These are phyloP conservation scores for Peronospora belbahrii DNA, from an alignment of 352 stramenopile species.

Conservation along the genomic window DNA sequence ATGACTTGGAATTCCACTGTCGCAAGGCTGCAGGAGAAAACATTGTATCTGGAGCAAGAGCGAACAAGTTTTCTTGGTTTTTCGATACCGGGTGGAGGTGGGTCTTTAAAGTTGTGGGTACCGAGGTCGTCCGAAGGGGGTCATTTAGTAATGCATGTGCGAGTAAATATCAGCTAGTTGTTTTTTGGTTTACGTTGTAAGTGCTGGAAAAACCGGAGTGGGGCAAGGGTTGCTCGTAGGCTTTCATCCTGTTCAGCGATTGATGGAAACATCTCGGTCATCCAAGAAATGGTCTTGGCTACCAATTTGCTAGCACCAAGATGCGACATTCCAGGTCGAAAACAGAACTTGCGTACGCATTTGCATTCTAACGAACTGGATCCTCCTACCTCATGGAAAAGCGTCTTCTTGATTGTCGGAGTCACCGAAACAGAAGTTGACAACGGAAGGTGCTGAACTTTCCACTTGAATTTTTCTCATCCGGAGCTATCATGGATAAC, in stretches of 20 bases:
- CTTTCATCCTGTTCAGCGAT: background rate
- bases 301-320: background rate
- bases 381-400: no score
- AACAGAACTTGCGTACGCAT: background rate
- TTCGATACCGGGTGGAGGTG: constrained; percentile 6
- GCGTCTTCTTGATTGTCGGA: background rate
- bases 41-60: constrained; percentile 20
- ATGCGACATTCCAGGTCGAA: background rate
- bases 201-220: background rate
- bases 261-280: no score
- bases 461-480: background rate
- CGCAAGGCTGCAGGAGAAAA: constrained; percentile 11
- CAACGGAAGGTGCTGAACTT: constrained; percentile 9
- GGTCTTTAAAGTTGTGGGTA: constrained; percentile 18
- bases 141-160: constrained; percentile 18
- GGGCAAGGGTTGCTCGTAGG: background rate
- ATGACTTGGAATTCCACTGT: constrained; percentile 16
- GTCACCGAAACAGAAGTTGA: constrained; percentile 18
- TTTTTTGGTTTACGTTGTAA: background rate
- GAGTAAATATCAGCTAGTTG: constrained; percentile 23
- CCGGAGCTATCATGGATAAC: background rate
- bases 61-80: constrained; percentile 12
- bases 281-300: no score
- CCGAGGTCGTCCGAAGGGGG: constrained; percentile 11
- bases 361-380: no score